Conservation (phyloP, 2,329 filamentous ascomycete species). For the Fusarium sambucinum region DNA sequence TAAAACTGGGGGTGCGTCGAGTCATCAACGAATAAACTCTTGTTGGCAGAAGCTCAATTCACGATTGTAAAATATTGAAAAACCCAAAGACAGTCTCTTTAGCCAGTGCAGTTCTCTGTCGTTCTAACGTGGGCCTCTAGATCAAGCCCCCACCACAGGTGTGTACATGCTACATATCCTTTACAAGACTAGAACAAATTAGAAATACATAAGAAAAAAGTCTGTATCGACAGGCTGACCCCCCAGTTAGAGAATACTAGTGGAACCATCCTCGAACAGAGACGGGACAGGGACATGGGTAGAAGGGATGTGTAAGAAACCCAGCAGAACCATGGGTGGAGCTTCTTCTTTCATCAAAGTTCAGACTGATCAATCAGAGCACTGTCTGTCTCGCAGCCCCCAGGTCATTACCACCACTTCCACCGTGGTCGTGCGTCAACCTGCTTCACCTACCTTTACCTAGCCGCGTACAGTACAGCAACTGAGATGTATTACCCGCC, state of each 20-base stretch:
- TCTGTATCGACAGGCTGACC: slow-evolving; percentile 13
- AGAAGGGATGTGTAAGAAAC: slow-evolving; percentile 34
- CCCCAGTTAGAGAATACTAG: slow-evolving; percentile 17
- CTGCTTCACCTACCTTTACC: slow-evolving; percentile 14
- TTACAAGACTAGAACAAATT: background rate
- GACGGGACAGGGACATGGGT: slow-evolving; percentile 25
- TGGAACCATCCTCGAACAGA: slow-evolving; percentile 23
- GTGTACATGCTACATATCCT: background rate
- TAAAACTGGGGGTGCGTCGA: slow-evolving; percentile 27
- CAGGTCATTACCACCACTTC: slow-evolving; percentile 39
- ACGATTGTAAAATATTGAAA: slow-evolving; percentile 6
- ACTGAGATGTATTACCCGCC: slow-evolving; percentile 20
- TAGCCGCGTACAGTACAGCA: slow-evolving; percentile 11
- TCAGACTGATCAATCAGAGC: slow-evolving; percentile 29
- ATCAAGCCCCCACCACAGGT: background rate
- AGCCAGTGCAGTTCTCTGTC: slow-evolving; percentile 15
- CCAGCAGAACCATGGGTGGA: slow-evolving; percentile 34
- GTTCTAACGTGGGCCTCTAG: background rate
- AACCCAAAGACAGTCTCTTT: background rate
- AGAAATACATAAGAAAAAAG: slow-evolving; percentile 19
- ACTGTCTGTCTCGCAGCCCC: slow-evolving; percentile 15
- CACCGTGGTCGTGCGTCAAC: slow-evolving; percentile 36
- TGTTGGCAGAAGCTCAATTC: slow-evolving; percentile 14
- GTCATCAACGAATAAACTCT: slow-evolving; percentile 26
- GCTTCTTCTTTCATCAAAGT: slow-evolving; percentile 18